Base-by-base conservation (phyloP, 2,329 filamentous ascomycete genomes). In the Scortechinia acanthostroma region DNA sequence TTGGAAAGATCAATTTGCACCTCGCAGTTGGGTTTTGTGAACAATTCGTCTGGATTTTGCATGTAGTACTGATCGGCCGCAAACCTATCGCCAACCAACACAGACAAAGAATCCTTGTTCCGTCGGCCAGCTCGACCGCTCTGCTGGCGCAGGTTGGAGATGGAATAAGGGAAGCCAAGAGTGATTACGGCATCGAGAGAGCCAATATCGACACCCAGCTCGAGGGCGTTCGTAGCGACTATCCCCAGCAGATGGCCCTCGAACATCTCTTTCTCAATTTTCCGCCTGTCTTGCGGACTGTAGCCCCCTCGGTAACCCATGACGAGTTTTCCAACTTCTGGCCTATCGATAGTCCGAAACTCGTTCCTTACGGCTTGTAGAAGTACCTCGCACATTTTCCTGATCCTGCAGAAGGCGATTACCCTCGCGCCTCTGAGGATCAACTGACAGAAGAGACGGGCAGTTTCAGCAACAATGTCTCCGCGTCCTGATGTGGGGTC, bases 281-380 rank as follows among this genome's bases (percentile, higher is more conserved):
- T 74, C 16, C 93, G 79, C 46, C 93, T 76, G 56, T 98, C 93
- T 59, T 94, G 86, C 2, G 91, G 81, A 2, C 91, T 95, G 58
- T 98, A 98, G 0, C 93, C 93, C 20, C 93, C 93, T 49, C 93
- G 81, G 57, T 98, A 98, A 0, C 88, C 89, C 90, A 95, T 96
- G 1, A 98, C 88, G 42, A 91, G 73, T 21, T 77, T 77, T 55
- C 80, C 79, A 28, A 88, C 84, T 55, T 95, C 90, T 2, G 77
- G 64, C 35, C 89, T 75, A 20, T 89, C 88, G 1, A 95, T 68
- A 2, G 71, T 71, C 25, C 78, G 73, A 4, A 97, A 73, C 58
- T 96, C 89, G 33, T 76, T 77, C 57, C 86, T 90, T 44, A 96
- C 80, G 1, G 90, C 85, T 20, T 77, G 80, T 1, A 95, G 77